Evolutionary conservation across 805 yeast genomes (phyloP), one percentile per base, ranked within the genome.

Genomic region (Saccharomycopsis schoenii): DNA sequence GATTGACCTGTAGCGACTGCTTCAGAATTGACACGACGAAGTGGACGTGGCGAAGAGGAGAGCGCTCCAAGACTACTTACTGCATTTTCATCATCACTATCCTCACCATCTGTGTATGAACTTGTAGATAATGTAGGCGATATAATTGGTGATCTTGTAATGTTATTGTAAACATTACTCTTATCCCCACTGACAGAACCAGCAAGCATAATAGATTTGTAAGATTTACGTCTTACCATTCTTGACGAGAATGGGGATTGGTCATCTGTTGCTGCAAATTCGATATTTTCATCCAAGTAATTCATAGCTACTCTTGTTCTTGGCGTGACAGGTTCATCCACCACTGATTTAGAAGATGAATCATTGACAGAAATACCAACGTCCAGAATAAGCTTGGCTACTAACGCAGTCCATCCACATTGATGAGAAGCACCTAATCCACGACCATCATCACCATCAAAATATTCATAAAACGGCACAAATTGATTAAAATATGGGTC

Each of bases 391-490:
- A 91, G 83, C 73, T 93, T 88, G 52, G 96, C 96, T 58, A 90
- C 94, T 55, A 92, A 78, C 0, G 96, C 92, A 1, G 97, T 91
- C 97, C 97, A 91, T 12, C 97, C 97, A 77, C 91, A 86, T 75
- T 91, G 97, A 76, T 92, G 97, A 58, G 91, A 84, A 1, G 97
- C 90, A 40, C 97, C 97, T 61, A 91, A 74, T 5, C 97, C 97
- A 66, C 96, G 81, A 47, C 97, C 97, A 1, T 94, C 87, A 70
- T 91, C 97, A 66, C 96, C 97, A 68, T 91, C 96, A 71, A 91
- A 91, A 71, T 86, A 91, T 75, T 91, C 97, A 70, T 83, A 88
- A 70, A 89, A 91, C 64, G 88, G 85, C 52, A 89, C 81, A 65
- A 82, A 80, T 63, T 90, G 96, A 67, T 81, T 82, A 77, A 89